Evolutionary conservation across 1,139 yeast species (phyloP).

Genomic region (Saccharomyces hybrid): DNA sequence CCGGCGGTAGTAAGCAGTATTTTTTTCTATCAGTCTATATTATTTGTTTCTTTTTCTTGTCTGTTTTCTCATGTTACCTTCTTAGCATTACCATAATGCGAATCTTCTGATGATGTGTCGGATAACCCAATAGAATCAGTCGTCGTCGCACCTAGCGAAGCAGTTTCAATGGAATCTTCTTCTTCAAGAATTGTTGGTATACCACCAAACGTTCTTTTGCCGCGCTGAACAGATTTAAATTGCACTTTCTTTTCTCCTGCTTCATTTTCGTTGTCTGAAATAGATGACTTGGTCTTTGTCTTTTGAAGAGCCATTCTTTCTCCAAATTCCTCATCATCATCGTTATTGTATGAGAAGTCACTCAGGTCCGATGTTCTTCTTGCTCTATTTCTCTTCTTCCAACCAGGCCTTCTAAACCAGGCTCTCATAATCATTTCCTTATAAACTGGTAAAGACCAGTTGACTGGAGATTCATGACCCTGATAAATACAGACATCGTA

Average conservation of each 20-base stretch:
- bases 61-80: neutral
- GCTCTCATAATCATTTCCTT: conserved; percentile 20
- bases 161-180: conserved; percentile 18
- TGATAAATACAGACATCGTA: conserved; percentile 43
- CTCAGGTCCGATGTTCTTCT: conserved; percentile 24
- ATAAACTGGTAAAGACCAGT: conserved; percentile 33
- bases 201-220: conserved; percentile 19
- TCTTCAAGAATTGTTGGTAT: conserved; percentile 29
- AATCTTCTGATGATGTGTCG: conserved; percentile 12
- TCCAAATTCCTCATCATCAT: conserved; percentile 6
- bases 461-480: conserved; percentile 43
- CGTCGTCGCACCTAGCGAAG: conserved; percentile 16
- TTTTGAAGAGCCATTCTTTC: conserved; percentile 7
- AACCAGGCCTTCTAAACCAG: conserved; percentile 29
- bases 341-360: conserved; percentile 26
- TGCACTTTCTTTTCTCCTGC: conserved; percentile 20
- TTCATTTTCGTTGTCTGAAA: conserved; percentile 10
- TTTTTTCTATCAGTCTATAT: neutral
- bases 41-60: neutral
- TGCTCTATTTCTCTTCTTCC: conserved; percentile 21
- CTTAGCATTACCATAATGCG: neutral
- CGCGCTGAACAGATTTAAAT: conserved; percentile 24
- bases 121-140: conserved; percentile 15
- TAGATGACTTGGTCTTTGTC: conserved; percentile 14
- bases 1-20: neutral